Percentiles rank a stretch among this genome's conserved stretches.
phyloP scores from a whole-genome alignment of 441 rosid genomes.

The Hypseocharis bilobata region DNA sequence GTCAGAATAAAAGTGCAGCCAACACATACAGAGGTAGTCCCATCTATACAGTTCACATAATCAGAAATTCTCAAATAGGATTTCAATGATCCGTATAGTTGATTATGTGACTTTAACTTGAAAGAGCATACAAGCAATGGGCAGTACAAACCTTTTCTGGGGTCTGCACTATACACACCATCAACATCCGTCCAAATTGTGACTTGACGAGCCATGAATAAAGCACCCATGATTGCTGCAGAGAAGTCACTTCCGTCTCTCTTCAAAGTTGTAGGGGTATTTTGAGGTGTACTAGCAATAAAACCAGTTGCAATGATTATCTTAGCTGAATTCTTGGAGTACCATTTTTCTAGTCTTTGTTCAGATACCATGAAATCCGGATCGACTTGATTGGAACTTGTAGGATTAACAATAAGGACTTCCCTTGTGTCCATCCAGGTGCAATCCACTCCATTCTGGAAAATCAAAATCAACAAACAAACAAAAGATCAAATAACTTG shows the following conservation, averaged over 20 bases:
- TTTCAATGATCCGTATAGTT: not conserved
- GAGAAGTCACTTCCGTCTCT: slow-evolving; percentile 98
- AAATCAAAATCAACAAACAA: slow-evolving; percentile 13
- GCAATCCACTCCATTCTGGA: slow-evolving; percentile 66
- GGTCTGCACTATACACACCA: slow-evolving; percentile 94
- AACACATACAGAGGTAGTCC: not conserved
- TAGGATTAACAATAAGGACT: slow-evolving; percentile 75
- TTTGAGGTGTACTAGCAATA: slow-evolving; percentile 87
- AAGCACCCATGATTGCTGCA: slow-evolving; percentile 90
- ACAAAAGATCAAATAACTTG: slow-evolving; percentile 14
- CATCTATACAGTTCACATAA: not conserved
- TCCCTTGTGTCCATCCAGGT: slow-evolving; percentile 96
- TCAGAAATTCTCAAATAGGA: not conserved
- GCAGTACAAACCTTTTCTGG: slow-evolving; percentile 67
- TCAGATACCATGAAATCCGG: slow-evolving; percentile 76
- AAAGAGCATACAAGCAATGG: not conserved
- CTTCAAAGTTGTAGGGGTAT: slow-evolving; percentile 90
- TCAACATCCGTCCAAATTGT: slow-evolving; percentile 97
- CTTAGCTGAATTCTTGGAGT: slow-evolving; percentile 46
- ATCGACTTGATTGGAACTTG: slow-evolving; percentile 77
- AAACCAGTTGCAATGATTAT: slow-evolving; percentile 82
- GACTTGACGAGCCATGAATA: slow-evolving; percentile 67
- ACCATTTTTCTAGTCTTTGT: slow-evolving; percentile 76
- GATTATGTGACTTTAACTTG: not conserved
- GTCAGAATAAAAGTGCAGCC: not conserved